Percentiles rank a stretch among this genome's conserved stretches.
Evolutionary conservation across 495 filamentous ascomycete species (phyloP).

Genomic region (Oleoguttula mirabilis): DNA sequence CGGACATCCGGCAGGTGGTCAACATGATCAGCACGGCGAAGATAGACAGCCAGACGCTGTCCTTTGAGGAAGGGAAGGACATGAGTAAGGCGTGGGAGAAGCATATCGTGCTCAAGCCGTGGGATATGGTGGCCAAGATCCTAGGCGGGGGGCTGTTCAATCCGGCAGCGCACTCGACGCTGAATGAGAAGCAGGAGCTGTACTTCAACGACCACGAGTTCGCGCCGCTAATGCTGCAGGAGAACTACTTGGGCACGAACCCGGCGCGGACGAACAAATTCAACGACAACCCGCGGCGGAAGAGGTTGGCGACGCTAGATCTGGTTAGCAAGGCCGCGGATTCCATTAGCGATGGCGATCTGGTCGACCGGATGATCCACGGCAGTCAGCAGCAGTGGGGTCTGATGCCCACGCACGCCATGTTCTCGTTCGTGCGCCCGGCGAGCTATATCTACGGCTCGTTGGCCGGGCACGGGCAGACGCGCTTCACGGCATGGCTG

Average conservation of each 20-base stretch:
- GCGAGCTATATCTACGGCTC: constrained; percentile 81
- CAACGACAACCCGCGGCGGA: constrained; percentile 48
- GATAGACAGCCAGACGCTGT: constrained; percentile 65
- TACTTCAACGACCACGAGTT: constrained; percentile 99
- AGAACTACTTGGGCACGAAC: constrained; percentile 82
- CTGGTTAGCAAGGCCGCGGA: constrained; percentile 75
- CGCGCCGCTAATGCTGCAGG: constrained; percentile 91
- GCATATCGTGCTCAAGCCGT: constrained; percentile 87
- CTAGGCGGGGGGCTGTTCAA: constrained; percentile 79
- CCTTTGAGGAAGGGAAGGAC: constrained; percentile 68
- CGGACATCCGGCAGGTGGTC: constrained; percentile 94
- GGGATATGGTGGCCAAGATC: constrained; percentile 93
- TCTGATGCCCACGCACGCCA: constrained; percentile 92
- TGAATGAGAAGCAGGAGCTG: constrained; percentile 95
- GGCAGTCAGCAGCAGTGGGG: constrained; percentile 96
- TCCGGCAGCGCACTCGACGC: constrained; percentile 61
- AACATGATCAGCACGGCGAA: constrained; percentile 97
- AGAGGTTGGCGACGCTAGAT: constrained; percentile 68
- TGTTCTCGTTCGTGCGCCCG: constrained; percentile 87
- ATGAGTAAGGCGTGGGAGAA: constrained; percentile 99
- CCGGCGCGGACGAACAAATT: constrained; percentile 45
- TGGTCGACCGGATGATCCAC: constrained; percentile 97
- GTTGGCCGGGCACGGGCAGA: constrained; percentile 40
- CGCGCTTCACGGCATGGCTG: constrained; percentile 75
- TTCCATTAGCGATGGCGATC: constrained; percentile 92